Percentiles rank a stretch among this genome's conserved stretches.
These are phyloP conservation scores for Malus domestica DNA, from an alignment of 306 rosid genomes.

Conservation along the genomic window DNA sequence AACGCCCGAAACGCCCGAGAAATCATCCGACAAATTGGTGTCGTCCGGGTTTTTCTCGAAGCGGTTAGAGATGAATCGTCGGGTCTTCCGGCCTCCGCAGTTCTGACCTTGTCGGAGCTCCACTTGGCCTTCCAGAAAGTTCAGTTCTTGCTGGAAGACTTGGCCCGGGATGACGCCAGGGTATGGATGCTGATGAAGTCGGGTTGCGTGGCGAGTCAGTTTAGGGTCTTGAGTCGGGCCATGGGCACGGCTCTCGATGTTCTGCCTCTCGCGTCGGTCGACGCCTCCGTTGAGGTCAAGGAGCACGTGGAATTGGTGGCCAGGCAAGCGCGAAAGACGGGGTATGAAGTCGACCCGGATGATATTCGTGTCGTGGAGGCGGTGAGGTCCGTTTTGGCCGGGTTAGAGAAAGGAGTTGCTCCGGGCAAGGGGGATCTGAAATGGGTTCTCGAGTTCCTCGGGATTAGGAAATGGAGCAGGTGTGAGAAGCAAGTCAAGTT, in stretches of 20 bases:
- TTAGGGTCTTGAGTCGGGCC: conserved; percentile 43
- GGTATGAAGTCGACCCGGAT: conserved; percentile 39
- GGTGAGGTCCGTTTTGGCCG: conserved; percentile 29
- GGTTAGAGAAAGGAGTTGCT: conserved; percentile 34
- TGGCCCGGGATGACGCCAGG: conserved; percentile 45
- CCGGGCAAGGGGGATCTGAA: conserved; percentile 38
- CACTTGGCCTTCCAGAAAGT: conserved; percentile 63
- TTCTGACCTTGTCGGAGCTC: conserved; percentile 53
- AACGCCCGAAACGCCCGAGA: conserved; percentile 46
- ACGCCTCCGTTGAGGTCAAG: conserved; percentile 28
- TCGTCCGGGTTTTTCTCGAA: conserved; percentile 48
- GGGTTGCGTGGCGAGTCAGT: conserved; percentile 36
- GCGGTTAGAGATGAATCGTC: conserved; percentile 26
- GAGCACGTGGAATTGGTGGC: conserved; percentile 47
- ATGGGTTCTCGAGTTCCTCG: conserved; percentile 50
- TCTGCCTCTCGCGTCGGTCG: conserved; percentile 29
- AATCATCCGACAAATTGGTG: conserved; percentile 33
- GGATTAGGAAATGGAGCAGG: conserved; percentile 50
- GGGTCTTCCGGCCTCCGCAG: conserved; percentile 25
- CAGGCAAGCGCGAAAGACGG: conserved; percentile 41
- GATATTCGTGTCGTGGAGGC: conserved; percentile 33
- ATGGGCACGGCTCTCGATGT: conserved; percentile 54
- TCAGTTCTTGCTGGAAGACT: conserved; percentile 49
- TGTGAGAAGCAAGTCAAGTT: conserved; percentile 61
- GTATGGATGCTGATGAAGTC: conserved; percentile 55